These are phyloP conservation scores for Tuber melanosporum DNA, from an alignment of 495 filamentous ascomycete genomes.

Conservation along the genomic window DNA sequence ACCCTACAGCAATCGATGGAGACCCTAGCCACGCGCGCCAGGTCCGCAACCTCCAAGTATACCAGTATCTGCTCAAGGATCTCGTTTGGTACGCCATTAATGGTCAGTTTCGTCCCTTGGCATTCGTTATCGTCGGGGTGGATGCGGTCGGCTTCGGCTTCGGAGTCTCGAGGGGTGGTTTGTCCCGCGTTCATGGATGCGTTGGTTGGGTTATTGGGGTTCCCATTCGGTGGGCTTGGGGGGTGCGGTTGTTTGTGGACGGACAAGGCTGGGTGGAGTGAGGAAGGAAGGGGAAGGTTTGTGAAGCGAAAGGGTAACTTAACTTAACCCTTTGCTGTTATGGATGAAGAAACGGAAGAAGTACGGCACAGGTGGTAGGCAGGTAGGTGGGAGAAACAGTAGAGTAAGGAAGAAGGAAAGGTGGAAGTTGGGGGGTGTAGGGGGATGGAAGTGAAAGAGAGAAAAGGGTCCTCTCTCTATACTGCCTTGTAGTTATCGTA, in stretches of 20 bases:
- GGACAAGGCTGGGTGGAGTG: not conserved
- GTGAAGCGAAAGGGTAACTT: not conserved
- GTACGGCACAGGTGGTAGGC: not conserved
- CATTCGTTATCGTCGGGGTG: conserved; percentile 16
- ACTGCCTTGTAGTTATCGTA: not conserved
- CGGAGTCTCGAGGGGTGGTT: conserved; percentile 4
- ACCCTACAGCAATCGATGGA: conserved; percentile 31
- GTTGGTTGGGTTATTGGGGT: not conserved
- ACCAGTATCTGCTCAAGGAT: conserved; percentile 33
- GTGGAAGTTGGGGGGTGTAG: not conserved
- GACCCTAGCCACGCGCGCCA: conserved; percentile 26
- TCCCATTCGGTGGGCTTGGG: not conserved
- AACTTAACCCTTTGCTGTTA: not conserved
- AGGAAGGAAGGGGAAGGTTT: not conserved
- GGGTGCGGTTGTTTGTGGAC: not conserved
- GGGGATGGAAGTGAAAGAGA: not conserved
- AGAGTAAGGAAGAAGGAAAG: not conserved
- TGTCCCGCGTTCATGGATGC: not conserved
- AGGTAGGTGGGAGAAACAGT: not conserved
- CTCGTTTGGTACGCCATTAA: conserved; percentile 26
- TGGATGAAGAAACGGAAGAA: not conserved
- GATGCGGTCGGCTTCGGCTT: conserved; percentile 3
- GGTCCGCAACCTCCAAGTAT: conserved; percentile 22
- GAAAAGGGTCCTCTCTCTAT: not conserved
- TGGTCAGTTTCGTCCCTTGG: conserved; percentile 20